A percentile compares a stretch with the other conserved stretches of the same genome.
phyloP scores from a whole-genome alignment of 192 early-diverging fungal species.

The Coemansia sp. region DNA sequence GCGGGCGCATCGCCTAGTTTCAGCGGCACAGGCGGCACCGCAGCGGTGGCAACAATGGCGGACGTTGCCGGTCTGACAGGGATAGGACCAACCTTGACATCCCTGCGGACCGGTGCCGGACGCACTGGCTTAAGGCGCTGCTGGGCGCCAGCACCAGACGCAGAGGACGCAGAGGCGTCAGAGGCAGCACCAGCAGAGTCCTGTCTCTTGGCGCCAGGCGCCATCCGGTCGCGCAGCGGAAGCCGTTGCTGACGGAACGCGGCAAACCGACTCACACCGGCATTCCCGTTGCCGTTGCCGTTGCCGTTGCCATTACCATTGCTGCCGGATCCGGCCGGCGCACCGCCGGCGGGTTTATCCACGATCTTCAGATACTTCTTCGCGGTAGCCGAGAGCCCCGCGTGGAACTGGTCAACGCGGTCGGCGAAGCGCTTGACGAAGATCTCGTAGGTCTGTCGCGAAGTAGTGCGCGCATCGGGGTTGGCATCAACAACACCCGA shows the following conservation, averaged over 20 bases:
- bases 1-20: neutral
- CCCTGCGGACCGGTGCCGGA: constrained; percentile 23
- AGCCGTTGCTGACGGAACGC: constrained; percentile 27
- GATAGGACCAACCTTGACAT: constrained; percentile 5
- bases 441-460: constrained; percentile 45
- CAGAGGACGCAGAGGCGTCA: neutral
- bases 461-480: constrained; percentile 46
- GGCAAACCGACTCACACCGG: constrained; percentile 22
- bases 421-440: constrained; percentile 46
- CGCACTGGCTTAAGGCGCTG: constrained; percentile 41
- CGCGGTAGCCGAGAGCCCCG: constrained; percentile 34
- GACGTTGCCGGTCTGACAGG: neutral
- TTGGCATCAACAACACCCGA: constrained; percentile 47
- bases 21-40: constrained; percentile 15
- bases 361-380: constrained; percentile 51
- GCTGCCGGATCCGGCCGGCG: neutral
- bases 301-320: neutral
- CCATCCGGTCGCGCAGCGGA: constrained; percentile 39
- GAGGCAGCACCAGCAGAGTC: neutral
- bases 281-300: neutral
- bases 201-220: constrained; percentile 14
- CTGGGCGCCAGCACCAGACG: constrained; percentile 4
- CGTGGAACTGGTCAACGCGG: constrained; percentile 42
- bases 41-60: neutral
- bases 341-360: constrained; percentile 1